phyloP scores from a whole-genome alignment of 225 moss, liverwort and hornwort species.

The Lunularia cruciata region DNA sequence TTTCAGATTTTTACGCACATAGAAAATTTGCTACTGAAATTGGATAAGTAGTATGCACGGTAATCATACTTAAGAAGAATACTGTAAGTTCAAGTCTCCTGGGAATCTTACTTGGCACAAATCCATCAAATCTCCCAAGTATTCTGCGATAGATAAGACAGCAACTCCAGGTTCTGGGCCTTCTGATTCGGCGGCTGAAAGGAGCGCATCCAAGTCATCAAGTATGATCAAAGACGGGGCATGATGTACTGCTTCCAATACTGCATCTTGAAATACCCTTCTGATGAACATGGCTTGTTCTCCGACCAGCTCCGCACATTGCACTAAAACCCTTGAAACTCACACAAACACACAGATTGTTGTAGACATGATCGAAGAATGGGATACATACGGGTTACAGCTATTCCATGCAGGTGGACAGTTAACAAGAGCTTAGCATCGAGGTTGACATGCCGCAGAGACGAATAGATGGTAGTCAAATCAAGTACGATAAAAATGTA shows the following conservation, averaged over 20 bases:
- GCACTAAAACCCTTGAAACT: constrained; percentile 65
- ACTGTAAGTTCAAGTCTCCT: background rate
- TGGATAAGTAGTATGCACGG: background rate
- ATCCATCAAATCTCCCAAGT: constrained; percentile 85
- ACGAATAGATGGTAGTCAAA: too few relatives aligned
- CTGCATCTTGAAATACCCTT: constrained; percentile 60
- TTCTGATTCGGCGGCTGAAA: constrained; percentile 68
- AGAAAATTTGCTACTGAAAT: background rate
- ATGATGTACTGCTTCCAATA: constrained; percentile 72
- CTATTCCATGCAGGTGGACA: background rate
- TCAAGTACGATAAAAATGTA: too few relatives aligned
- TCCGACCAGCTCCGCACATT: constrained; percentile 87
- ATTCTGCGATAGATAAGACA: constrained; percentile 73
- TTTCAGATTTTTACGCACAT: background rate
- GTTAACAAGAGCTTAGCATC: too few relatives aligned
- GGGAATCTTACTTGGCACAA: constrained; percentile 57
- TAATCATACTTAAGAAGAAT: background rate
- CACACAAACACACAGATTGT: constrained; percentile 9
- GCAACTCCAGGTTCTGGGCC: constrained; percentile 73
- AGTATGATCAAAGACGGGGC: constrained; percentile 87
- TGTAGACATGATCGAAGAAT: background rate
- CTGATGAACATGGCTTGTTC: constrained; percentile 73
- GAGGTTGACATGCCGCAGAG: too few relatives aligned
- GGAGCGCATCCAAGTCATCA: constrained; percentile 81
- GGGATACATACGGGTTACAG: background rate